phyloP scores from a whole-genome alignment of 148 eudicot genomes.

The Chenopodium berlandieri region DNA sequence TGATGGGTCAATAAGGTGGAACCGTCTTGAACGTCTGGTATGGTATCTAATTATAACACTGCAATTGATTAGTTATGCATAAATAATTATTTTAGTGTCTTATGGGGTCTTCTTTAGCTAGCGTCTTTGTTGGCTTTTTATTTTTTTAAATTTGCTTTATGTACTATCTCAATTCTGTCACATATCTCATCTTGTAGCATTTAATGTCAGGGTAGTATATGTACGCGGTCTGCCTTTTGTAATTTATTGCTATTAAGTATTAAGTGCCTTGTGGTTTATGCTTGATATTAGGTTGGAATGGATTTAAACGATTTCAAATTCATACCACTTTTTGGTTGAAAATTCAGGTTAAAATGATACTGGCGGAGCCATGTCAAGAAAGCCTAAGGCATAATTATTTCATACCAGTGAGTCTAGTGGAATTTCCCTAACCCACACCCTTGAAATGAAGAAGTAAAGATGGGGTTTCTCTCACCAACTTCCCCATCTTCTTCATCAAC shows the following conservation, averaged over 20 bases:
- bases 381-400: background rate
- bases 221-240: no score
- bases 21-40: slow-evolving; percentile 91
- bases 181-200: background rate
- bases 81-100: background rate
- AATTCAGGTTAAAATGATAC: background rate
- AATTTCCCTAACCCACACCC: no score
- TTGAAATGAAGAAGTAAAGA: background rate
- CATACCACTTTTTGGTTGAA: background rate
- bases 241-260: background rate
- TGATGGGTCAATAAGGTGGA: slow-evolving; percentile 97
- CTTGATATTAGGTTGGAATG: background rate
- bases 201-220: background rate
- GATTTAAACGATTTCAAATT: no score
- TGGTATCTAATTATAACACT: slow-evolving; percentile 22
- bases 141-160: background rate
- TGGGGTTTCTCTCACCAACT: background rate
- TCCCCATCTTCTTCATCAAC: background rate
- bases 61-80: background rate
- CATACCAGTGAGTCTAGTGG: background rate
- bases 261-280: background rate
- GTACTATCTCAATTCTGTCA: background rate
- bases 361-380: background rate
- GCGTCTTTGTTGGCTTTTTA: background rate
- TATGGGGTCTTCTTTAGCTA: background rate